Percentiles rank a stretch among this genome's conserved stretches.
These are phyloP conservation scores for Blastocystis sp. DNA, from an alignment of 352 stramenopile species.

Conservation along the genomic window DNA sequence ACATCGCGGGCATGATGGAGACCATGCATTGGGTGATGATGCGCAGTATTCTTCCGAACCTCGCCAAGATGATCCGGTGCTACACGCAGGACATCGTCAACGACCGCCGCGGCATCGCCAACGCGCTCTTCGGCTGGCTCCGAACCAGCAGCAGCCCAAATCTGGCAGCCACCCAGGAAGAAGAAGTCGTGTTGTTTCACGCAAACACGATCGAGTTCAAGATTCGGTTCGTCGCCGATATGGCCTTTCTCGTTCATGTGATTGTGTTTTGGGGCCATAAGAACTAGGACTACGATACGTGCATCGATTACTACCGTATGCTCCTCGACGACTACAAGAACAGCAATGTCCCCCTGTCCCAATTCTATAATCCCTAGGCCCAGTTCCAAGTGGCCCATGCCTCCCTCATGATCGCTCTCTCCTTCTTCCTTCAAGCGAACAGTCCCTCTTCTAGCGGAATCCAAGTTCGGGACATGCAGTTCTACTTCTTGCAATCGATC, in stretches of 20 bases:
- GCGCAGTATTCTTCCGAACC: neutral
- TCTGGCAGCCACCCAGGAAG: neutral
- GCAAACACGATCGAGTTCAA: slow-evolving; percentile 53
- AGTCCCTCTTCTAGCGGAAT: neutral
- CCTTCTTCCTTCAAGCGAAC: slow-evolving; percentile 1
- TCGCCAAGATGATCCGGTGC: slow-evolving; percentile 14
- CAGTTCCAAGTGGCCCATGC: slow-evolving; percentile 6
- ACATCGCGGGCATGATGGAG: neutral
- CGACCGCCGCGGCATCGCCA: slow-evolving; percentile 50
- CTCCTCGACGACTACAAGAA: slow-evolving; percentile 28
- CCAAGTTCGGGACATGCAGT: slow-evolving; percentile 29
- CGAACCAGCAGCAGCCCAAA: slow-evolving; percentile 56
- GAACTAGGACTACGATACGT: slow-evolving; percentile 44
- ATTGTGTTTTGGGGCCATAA: neutral
- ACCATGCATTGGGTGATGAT: slow-evolving; percentile 19
- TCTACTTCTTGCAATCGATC: slow-evolving; percentile 4
- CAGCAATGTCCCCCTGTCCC: neutral
- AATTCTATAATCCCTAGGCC: neutral
- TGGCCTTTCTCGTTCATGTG: slow-evolving; percentile 57
- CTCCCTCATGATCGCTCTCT: neutral
- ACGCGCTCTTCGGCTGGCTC: slow-evolving; percentile 33
- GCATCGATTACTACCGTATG: slow-evolving; percentile 55
- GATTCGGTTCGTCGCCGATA: slow-evolving; percentile 60
- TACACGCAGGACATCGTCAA: slow-evolving; percentile 36
- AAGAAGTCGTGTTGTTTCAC: slow-evolving; percentile 39